phyloP scores from a whole-genome alignment of 495 filamentous ascomycete genomes.

The Penicillium lividum region DNA sequence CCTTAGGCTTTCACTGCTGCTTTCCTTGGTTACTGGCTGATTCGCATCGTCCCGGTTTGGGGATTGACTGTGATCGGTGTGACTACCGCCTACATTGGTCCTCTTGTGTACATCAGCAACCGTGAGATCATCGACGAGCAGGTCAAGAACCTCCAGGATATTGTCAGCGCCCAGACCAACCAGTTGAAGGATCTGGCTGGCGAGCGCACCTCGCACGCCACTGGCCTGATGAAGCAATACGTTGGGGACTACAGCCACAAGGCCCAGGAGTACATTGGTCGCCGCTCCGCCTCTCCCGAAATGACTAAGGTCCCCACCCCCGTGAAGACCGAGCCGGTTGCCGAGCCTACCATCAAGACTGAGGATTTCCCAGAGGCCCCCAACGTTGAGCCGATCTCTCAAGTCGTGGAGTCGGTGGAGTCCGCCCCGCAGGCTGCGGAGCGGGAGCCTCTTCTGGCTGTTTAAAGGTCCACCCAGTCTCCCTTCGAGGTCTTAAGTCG shows the following conservation, averaged over 20 bases:
- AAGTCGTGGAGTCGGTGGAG: slow-evolving; percentile 25
- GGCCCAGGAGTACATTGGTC: slow-evolving; percentile 73
- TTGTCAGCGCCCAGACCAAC: slow-evolving; percentile 76
- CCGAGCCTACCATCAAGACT: slow-evolving; percentile 46
- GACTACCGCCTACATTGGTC: slow-evolving; percentile 77
- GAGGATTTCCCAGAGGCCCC: slow-evolving; percentile 63
- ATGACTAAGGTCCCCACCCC: slow-evolving; percentile 27
- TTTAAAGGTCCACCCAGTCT: slow-evolving; percentile 18
- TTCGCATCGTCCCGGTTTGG: slow-evolving; percentile 94
- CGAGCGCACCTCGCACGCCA: slow-evolving; percentile 77
- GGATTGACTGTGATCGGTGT: slow-evolving; percentile 78
- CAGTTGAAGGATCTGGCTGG: slow-evolving; percentile 78
- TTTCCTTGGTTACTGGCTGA: slow-evolving; percentile 87
- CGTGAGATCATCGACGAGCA: slow-evolving; percentile 90
- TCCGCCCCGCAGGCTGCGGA: slow-evolving; percentile 20
- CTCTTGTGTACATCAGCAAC: slow-evolving; percentile 90
- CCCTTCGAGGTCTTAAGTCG: neutral
- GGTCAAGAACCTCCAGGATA: slow-evolving; percentile 65
- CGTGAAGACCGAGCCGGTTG: slow-evolving; percentile 55
- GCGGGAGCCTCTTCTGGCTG: slow-evolving; percentile 41
- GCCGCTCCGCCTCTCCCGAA: slow-evolving; percentile 51
- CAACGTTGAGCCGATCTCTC: slow-evolving; percentile 48
- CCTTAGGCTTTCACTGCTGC: slow-evolving; percentile 72
- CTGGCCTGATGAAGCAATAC: slow-evolving; percentile 75
- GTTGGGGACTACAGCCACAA: slow-evolving; percentile 81